phyloP scores from a whole-genome alignment of 2,329 filamentous ascomycete genomes.

The Aureobasidium uvarum region DNA sequence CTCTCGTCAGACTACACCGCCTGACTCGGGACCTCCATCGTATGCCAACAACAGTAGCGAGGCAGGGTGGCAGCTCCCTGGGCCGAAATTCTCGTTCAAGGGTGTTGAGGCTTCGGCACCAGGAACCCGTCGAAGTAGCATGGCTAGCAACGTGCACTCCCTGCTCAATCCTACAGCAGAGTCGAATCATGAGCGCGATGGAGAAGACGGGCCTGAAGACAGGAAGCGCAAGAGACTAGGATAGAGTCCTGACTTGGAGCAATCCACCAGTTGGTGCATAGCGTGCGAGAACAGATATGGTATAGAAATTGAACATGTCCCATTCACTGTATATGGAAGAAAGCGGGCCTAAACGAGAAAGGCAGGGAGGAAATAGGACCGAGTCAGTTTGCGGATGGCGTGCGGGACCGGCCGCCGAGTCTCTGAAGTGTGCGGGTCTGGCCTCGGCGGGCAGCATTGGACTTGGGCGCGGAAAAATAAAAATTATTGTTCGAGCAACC shows the following conservation, averaged over 20 bases:
- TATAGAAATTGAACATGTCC: conserved; percentile 15
- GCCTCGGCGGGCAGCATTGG: conserved; percentile 11
- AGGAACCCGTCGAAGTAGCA: conserved; percentile 65
- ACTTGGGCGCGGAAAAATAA: conserved; percentile 16
- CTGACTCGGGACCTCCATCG: conserved; percentile 36
- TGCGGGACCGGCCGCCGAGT: conserved; percentile 3
- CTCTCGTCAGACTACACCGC: conserved; percentile 55
- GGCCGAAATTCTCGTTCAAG: conserved; percentile 50
- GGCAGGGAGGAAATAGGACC: background rate
- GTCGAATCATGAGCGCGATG: conserved; percentile 55
- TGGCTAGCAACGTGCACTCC: conserved; percentile 68
- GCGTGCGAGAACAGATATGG: background rate
- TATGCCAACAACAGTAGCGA: conserved; percentile 53
- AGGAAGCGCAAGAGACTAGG: conserved; percentile 60
- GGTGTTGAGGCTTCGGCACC: conserved; percentile 55
- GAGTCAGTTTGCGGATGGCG: background rate
- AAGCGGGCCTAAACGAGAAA: background rate
- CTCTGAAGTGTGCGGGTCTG: conserved; percentile 6
- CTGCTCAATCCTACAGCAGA: conserved; percentile 68
- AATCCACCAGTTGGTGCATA: background rate
- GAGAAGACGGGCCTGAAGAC: conserved; percentile 61
- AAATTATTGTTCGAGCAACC: conserved; percentile 10
- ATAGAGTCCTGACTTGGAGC: conserved; percentile 35
- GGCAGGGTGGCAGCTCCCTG: conserved; percentile 56
- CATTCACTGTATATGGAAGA: background rate